Evolutionary conservation across 257 asterid genomes (phyloP).

Genomic region (Salvia rosmarinus): DNA sequence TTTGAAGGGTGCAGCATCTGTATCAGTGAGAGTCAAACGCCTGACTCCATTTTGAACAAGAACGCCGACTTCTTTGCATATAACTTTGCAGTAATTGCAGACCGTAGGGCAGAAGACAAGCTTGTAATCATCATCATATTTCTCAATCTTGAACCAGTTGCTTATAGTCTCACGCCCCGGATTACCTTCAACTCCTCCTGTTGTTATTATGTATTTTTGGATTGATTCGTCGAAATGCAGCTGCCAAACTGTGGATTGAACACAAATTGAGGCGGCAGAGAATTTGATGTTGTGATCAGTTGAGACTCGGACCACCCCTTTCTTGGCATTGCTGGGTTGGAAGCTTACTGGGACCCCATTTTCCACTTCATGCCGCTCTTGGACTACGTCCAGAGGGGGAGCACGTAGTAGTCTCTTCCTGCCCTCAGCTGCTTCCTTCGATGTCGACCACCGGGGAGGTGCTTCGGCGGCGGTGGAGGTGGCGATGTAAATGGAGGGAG

Average conservation of each 20-base stretch:
- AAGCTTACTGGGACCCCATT: conserved; percentile 58
- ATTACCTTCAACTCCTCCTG: conserved; percentile 55
- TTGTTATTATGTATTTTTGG: conserved; percentile 36
- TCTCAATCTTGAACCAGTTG: conserved; percentile 40
- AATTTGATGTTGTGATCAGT: conserved; percentile 56
- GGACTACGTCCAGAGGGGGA: conserved; percentile 61
- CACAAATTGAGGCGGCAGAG: conserved; percentile 43
- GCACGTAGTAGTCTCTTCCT: conserved; percentile 44
- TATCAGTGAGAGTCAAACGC: conserved; percentile 37
- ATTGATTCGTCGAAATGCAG: conserved; percentile 39
- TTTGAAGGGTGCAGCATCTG: conserved; percentile 25
- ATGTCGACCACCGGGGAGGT: conserved; percentile 50
- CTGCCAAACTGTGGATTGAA: conserved; percentile 49
- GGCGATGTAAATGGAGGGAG: not conserved
- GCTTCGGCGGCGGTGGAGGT: conserved; percentile 26
- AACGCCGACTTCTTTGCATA: conserved; percentile 47
- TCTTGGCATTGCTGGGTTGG: conserved; percentile 41
- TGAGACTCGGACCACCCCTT: conserved; percentile 42
- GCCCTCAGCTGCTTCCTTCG: conserved; percentile 28
- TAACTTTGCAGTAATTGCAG: conserved; percentile 53
- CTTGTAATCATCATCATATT: not conserved
- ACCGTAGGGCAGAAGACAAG: conserved; percentile 49
- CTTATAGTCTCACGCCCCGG: conserved; percentile 47
- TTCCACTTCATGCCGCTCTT: conserved; percentile 36
- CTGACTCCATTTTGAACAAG: conserved; percentile 48